These are phyloP conservation scores for Fusarium sublunatum DNA, from an alignment of 2,329 filamentous ascomycete species.

Conservation along the genomic window DNA sequence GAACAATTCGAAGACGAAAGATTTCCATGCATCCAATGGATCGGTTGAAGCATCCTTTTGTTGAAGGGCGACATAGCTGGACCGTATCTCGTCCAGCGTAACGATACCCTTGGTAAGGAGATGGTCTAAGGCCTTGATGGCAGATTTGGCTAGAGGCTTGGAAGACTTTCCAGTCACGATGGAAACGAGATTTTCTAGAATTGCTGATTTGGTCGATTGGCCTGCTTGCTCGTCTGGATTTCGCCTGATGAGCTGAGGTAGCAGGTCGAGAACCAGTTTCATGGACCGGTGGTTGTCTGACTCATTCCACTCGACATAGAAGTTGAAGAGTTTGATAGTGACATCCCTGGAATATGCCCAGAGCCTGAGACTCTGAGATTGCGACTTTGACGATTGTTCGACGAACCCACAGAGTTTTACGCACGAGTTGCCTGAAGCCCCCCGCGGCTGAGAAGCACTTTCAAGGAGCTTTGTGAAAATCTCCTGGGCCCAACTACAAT, in stretches of 20 bases:
- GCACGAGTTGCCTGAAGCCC: slow-evolving; percentile 66
- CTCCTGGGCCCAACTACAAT: slow-evolving; percentile 49
- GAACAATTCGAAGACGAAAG: slow-evolving; percentile 61
- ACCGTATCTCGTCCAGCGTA: slow-evolving; percentile 58
- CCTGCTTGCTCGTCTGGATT: slow-evolving; percentile 59
- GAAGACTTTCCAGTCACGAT: slow-evolving; percentile 70
- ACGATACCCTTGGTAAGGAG: slow-evolving; percentile 72
- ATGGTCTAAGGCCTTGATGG: slow-evolving; percentile 74
- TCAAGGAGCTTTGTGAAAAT: slow-evolving; percentile 62
- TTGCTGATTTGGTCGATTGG: slow-evolving; percentile 54
- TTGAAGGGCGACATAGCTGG: slow-evolving; percentile 56
- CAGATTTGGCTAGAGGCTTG: slow-evolving; percentile 74
- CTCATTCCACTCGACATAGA: slow-evolving; percentile 75
- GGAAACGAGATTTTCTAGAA: slow-evolving; percentile 65
- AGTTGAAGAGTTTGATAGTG: slow-evolving; percentile 65
- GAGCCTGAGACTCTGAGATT: slow-evolving; percentile 53
- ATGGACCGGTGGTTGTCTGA: slow-evolving; percentile 72
- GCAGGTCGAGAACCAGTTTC: slow-evolving; percentile 69
- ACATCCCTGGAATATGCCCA: slow-evolving; percentile 66
- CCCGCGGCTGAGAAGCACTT: slow-evolving; percentile 64
- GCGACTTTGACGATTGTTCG: slow-evolving; percentile 67
- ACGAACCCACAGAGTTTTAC: slow-evolving; percentile 71
- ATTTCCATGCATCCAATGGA: slow-evolving; percentile 59
- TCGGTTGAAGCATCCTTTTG: slow-evolving; percentile 34
- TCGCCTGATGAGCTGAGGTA: slow-evolving; percentile 61